These are phyloP conservation scores for Rhodotorula glutinis DNA, from an alignment of 1,284 basidiomycete genomes.

Conservation along the genomic window DNA sequence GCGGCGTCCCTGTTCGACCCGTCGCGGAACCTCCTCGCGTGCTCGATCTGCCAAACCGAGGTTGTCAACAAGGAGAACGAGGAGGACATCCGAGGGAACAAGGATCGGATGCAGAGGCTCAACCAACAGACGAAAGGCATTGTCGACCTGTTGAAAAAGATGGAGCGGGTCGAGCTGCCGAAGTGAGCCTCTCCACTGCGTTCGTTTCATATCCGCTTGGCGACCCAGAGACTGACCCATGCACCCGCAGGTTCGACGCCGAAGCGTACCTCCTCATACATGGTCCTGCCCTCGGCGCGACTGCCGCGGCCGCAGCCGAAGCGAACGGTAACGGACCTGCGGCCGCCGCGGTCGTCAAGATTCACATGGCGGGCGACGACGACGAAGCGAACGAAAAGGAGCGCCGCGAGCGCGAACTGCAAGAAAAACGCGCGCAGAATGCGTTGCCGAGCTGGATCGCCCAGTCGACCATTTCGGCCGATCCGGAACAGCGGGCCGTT, in stretches of 20 bases:
- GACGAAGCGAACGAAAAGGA: conserved; percentile 55
- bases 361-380: conserved; percentile 52
- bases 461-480: conserved; percentile 84
- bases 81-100: conserved; percentile 73
- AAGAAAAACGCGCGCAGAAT: conserved; percentile 66
- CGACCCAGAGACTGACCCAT: not conserved
- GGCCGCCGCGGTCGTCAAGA: conserved; percentile 47
- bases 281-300: conserved; percentile 40
- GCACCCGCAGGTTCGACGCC: conserved; percentile 71
- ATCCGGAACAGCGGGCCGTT: conserved; percentile 48
- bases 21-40: conserved; percentile 59
- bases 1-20: conserved; percentile 77
- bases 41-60: conserved; percentile 65
- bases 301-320: conserved; percentile 28
- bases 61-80: conserved; percentile 88
- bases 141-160: conserved; percentile 77
- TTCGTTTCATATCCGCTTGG: no score
- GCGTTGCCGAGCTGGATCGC: conserved; percentile 88
- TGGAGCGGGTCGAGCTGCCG: conserved; percentile 80
- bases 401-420: conserved; percentile 53
- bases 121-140: conserved; percentile 87
- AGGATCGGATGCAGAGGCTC: conserved; percentile 93
- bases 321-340: conserved; percentile 55
- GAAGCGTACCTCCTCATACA: conserved; percentile 61
- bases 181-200: conserved; percentile 57